Base-by-base conservation (phyloP, 768 basidiomycete species). In the Mycena belliarum region DNA sequence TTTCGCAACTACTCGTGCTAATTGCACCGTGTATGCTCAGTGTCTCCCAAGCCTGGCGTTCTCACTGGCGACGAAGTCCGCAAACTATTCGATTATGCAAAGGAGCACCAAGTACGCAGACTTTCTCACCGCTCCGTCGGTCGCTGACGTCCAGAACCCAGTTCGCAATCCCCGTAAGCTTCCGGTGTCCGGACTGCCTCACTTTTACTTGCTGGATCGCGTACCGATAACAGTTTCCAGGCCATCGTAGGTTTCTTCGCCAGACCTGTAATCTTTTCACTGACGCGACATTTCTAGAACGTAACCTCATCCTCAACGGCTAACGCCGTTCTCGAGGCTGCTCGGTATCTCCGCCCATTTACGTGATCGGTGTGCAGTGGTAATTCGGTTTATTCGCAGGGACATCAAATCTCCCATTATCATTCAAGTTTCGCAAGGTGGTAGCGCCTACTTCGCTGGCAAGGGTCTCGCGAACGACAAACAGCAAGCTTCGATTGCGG, bases 371-470 rank as follows among this genome's bases (percentile, higher is more conserved):
- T 46, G 37, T 54, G n/a, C n/a, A 46, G 14, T 37, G 2, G 45
- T 42, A 18, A 43, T 49, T 55, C 58, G 53, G 59, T 70, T 21
- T 14, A 24, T 45, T 28, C 54, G 43, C 67, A 93, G 93, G 63
- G 97, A 98, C 73, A 85, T 91, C 82, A 98, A 98, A 74, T 82
- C 96, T 28, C 96, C 96, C 57, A 95, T 99, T 77, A 98, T 99
- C 75, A 79, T 98, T 68, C 97, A 98, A 72, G 88, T 95, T 62
- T 99, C 97, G 53, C 95, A 99, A 73, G 97, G 97, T 55, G 97
- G 97, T 68, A 83, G 86, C 60, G 96, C 95, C 50, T 98, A 89
- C 82, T 98, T 91, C 70, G 93, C 93, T 43, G 97, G 97, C 61
- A 99, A 99, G 75, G 96, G 95, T 26, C 83, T 99, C 56, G 77